These are phyloP conservation scores for Aspergillus floridensis DNA, from an alignment of 2,329 filamentous ascomycete species.

Conservation along the genomic window DNA sequence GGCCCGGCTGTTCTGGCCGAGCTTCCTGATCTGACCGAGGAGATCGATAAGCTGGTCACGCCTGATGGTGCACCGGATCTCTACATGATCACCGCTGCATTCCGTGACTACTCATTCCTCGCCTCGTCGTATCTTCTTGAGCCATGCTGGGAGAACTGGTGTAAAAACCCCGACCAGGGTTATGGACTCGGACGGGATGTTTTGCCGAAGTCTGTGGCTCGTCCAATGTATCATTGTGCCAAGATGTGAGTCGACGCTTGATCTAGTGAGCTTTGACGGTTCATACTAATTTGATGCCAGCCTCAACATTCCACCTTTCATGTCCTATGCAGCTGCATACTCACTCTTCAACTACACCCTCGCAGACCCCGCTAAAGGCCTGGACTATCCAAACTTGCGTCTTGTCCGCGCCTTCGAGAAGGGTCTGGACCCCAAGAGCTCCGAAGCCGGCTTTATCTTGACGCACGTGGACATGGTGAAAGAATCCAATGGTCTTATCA, in stretches of 20 bases:
- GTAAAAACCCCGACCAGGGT: constrained; percentile 56
- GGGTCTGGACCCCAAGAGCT: constrained; percentile 80
- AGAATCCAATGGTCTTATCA: constrained; percentile 74
- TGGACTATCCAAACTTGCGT: constrained; percentile 64
- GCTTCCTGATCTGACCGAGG: constrained; percentile 72
- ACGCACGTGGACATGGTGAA: constrained; percentile 95
- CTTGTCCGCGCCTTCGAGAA: constrained; percentile 89
- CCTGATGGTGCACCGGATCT: constrained; percentile 61
- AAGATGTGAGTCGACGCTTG: constrained; percentile 65
- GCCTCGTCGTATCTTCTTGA: constrained; percentile 87
- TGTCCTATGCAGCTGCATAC: constrained; percentile 73
- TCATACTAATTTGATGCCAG: constrained; percentile 34
- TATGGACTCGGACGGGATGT: constrained; percentile 76
- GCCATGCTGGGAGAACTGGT: constrained; percentile 77
- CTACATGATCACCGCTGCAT: constrained; percentile 78
- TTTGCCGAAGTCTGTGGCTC: constrained; percentile 71
- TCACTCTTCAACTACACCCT: constrained; percentile 63
- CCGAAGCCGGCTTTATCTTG: constrained; percentile 93
- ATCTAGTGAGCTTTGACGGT: background rate
- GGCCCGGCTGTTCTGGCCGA: constrained; percentile 71
- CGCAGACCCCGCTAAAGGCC: constrained; percentile 54
- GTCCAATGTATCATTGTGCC: constrained; percentile 78
- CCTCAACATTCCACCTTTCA: constrained; percentile 80
- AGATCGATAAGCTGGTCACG: constrained; percentile 64
- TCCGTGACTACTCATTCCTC: constrained; percentile 88